Evolutionary conservation across 2,329 filamentous ascomycete species (phyloP).

Genomic region (Curvularia lunata): DNA sequence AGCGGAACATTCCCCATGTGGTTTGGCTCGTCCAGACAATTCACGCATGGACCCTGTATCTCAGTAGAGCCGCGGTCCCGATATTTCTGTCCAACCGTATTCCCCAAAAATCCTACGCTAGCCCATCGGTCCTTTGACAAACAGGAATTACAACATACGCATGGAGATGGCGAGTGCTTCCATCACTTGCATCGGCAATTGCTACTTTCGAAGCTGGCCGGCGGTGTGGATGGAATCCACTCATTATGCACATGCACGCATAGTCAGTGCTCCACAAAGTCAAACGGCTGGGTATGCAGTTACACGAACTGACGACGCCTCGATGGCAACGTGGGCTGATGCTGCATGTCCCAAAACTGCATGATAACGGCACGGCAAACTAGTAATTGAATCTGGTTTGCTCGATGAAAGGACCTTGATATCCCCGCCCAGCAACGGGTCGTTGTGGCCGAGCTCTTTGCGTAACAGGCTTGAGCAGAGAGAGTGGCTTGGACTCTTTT

Average conservation of each 20-base stretch:
- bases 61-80: constrained; percentile 4
- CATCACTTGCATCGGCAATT: constrained; percentile 8
- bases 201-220: constrained; percentile 8
- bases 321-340: constrained; percentile 10
- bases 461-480: constrained; percentile 2
- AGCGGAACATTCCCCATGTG: constrained; percentile 3
- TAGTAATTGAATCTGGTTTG: constrained; percentile 7
- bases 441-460: constrained; percentile 5
- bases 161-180: constrained; percentile 1
- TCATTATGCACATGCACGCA: constrained; percentile 1
- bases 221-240: background rate
- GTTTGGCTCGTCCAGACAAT: constrained; percentile 1
- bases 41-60: background rate
- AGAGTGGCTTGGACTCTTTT: background rate
- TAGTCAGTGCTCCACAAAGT: background rate
- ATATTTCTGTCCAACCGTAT: constrained; percentile 8
- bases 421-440: background rate
- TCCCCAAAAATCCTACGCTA: constrained; percentile 10
- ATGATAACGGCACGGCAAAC: constrained; percentile 16
- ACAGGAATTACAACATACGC: constrained; percentile 4
- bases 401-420: background rate
- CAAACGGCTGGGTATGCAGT: background rate
- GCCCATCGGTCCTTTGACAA: constrained; percentile 5
- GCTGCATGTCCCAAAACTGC: constrained; percentile 11
- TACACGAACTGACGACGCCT: constrained; percentile 2